Evolutionary conservation across 441 rosid genomes (phyloP).

Genomic region (Mallotus repandus): DNA sequence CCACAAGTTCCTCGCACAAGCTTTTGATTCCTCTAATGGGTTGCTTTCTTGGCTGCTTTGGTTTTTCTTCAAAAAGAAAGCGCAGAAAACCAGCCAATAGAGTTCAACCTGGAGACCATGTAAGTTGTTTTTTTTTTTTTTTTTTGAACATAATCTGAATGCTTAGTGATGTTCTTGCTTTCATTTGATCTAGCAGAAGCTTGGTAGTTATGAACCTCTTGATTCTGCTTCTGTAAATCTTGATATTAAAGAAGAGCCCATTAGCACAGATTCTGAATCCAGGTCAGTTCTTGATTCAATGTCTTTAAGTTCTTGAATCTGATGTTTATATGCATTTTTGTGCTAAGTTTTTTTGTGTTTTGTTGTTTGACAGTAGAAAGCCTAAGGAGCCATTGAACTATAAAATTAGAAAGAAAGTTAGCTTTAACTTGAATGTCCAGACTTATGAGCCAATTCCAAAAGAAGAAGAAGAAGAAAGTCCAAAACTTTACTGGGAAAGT

Average conservation of each 20-base stretch:
- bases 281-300: slow-evolving; percentile 31
- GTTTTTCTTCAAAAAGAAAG: slow-evolving; percentile 58
- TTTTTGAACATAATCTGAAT: background rate
- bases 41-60: slow-evolving; percentile 58
- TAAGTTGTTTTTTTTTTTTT: slow-evolving; percentile 22
- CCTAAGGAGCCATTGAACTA: slow-evolving; percentile 43
- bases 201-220: slow-evolving; percentile 62
- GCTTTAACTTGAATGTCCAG: slow-evolving; percentile 66
- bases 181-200: slow-evolving; percentile 40
- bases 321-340: background rate
- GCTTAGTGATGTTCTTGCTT: background rate
- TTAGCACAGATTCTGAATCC: slow-evolving; percentile 33
- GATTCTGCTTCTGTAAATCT: slow-evolving; percentile 35
- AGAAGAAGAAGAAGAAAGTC: slow-evolving; percentile 32
- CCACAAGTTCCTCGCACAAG: background rate
- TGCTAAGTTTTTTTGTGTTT: background rate
- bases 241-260: slow-evolving; percentile 28
- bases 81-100: slow-evolving; percentile 47
- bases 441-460: slow-evolving; percentile 52
- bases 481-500: slow-evolving; percentile 19
- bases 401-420: slow-evolving; percentile 63
- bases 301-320: background rate
- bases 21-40: slow-evolving; percentile 40
- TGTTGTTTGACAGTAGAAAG: slow-evolving; percentile 32
- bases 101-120: slow-evolving; percentile 52